Base-by-base conservation (phyloP, 495 filamentous ascomycete genomes). In the Talaromyces thailandensis region DNA sequence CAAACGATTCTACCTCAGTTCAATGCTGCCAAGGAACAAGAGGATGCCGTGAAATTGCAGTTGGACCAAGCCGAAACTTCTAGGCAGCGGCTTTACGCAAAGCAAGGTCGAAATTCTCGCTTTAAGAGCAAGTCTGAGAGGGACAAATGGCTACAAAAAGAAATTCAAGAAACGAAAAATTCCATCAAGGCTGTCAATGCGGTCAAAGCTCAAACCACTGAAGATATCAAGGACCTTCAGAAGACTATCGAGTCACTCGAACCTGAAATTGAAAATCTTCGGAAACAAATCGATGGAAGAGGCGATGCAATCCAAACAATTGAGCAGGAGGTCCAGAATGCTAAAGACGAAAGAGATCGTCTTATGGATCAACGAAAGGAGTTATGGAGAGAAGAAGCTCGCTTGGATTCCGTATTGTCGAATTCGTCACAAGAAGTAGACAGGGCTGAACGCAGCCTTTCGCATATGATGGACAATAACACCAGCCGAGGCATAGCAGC, bases 301-400 rank as follows among this genome's bases (percentile, higher is more conserved):
- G 85, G 87, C 35, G 89, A 86, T 59, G 86, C 85, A 56, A 86
- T 90, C 31, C 85, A 88, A 35, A 77, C 80, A 28, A 79, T 94
- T 53, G 81, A 86, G 23, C 83, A 90, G 52, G 80, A 93, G 64
- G 82, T 96, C 2, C 82, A 89, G 62, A 80, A 80, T 61, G 91
- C 90, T 18, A 94, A 92, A 72, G 91, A 96, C 64, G 83, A 85
- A 58, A 81, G 89, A 48, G 90, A 96, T 63, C 83, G 85, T 48
- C 77, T 98, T 7, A 81, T 86, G 62, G 93, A 99, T 63, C 89
- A 97, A 70, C 82, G 92, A 65, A 98, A 96, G 80, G 83, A 92
- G 64, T 81, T 99, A 4, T 92, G 90, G 77, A 85, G 95, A 71
- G 92, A 97, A 75, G 91, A 96, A 63, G 88, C 91, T 53, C 93